Conservation (phyloP, 2,329 filamentous ascomycete genomes). For the Stachybotrys elegans region DNA sequence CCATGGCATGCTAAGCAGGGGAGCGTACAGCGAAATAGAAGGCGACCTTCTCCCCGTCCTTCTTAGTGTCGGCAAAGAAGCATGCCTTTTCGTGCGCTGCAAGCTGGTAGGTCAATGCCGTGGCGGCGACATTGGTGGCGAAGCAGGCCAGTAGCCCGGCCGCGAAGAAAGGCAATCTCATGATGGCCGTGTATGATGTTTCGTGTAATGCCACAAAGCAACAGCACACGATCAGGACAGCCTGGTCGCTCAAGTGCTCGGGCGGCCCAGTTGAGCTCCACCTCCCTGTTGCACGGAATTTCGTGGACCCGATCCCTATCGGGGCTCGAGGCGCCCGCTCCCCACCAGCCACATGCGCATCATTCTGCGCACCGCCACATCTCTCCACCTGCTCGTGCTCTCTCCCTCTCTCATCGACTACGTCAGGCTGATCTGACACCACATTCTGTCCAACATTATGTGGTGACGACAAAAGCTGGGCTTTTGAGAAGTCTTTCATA, state of each 20-base stretch:
- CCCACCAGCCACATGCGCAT: constrained; percentile 14
- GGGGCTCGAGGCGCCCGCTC: no score
- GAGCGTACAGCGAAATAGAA: constrained; percentile 93
- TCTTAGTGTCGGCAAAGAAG: constrained; percentile 80
- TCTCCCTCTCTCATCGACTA: no score
- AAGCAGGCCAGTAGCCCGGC: constrained; percentile 68
- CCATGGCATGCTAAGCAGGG: not conserved
- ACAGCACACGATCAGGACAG: constrained; percentile 24
- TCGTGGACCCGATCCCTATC: constrained; percentile 12
- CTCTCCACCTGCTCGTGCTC: no score
- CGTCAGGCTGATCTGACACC: no score
- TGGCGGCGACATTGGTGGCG: constrained; percentile 69
- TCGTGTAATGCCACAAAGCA: constrained; percentile 18
- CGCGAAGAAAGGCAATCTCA: constrained; percentile 61
- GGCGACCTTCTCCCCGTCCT: constrained; percentile 80
- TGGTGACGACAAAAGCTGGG: no score
- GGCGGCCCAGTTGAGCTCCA: constrained; percentile 14
- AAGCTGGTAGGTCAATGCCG: constrained; percentile 91
- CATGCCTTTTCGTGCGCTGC: constrained; percentile 89
- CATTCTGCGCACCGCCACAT: not conserved
- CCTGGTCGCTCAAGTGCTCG: constrained; percentile 17
- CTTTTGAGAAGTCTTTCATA: no score
- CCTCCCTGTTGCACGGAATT: constrained; percentile 18
- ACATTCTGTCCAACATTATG: no score
- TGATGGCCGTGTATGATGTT: constrained; percentile 34